Percentiles rank a stretch among this genome's conserved stretches.
Evolutionary conservation across 1,139 yeast genomes (phyloP).

Genomic region (Yamadazyma atmosphaerica): DNA sequence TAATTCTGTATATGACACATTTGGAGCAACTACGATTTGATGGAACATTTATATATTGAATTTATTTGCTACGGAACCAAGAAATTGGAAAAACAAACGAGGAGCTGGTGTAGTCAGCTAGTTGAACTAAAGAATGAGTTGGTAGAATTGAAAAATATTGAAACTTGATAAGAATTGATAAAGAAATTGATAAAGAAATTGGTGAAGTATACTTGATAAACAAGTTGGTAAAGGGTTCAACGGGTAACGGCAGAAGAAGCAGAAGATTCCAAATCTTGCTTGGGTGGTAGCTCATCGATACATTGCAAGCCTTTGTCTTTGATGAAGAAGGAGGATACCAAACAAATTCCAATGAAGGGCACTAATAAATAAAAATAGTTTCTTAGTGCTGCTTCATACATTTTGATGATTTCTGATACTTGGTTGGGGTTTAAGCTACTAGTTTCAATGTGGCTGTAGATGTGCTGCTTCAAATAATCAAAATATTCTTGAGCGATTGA

Average conservation of each 20-base stretch:
- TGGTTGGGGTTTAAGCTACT: conserved; percentile 21
- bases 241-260: conserved; percentile 6
- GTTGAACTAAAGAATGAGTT: too few species aligned
- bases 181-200: not conserved
- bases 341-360: conserved; percentile 43
- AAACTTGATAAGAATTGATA: too few species aligned
- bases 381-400: conserved; percentile 37
- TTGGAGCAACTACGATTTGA: not conserved
- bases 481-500: conserved; percentile 16
- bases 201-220: too few species aligned
- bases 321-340: conserved; percentile 33
- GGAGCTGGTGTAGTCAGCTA: too few species aligned
- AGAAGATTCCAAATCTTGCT: conserved; percentile 10
- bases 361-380: conserved; percentile 40
- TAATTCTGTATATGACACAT: not conserved
- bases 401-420: conserved; percentile 21
- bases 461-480: conserved; percentile 18
- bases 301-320: conserved; percentile 44
- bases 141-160: too few species aligned
- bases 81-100: too few species aligned
- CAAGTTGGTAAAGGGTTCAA: too few species aligned
- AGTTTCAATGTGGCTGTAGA: conserved; percentile 19
- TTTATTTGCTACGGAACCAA: too few species aligned
- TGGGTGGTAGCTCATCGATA: conserved; percentile 28
- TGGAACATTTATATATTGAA: too few species aligned